Evolutionary conservation across 2,329 filamentous ascomycete genomes (phyloP).

Genomic region (Coleophoma eucalyptorum): DNA sequence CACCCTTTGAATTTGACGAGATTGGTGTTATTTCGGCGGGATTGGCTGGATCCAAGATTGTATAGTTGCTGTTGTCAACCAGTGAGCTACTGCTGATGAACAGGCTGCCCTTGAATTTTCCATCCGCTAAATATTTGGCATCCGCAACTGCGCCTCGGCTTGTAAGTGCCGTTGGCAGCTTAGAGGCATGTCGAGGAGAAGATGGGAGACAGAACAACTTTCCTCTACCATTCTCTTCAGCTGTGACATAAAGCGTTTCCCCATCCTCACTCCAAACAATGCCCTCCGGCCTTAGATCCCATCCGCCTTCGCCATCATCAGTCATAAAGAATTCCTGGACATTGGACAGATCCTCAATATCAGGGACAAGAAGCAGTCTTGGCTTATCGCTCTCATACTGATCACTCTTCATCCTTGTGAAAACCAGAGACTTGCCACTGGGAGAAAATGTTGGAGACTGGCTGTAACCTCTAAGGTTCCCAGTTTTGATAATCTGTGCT

Average conservation of each 20-base stretch:
- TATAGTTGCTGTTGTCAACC: constrained; percentile 69
- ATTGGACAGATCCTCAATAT: constrained; percentile 52
- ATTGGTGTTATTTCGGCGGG: constrained; percentile 36
- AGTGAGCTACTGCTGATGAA: constrained; percentile 67
- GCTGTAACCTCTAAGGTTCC: constrained; percentile 59
- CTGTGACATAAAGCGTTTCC: constrained; percentile 65
- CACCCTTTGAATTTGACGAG: constrained; percentile 63
- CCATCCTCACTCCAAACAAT: constrained; percentile 57
- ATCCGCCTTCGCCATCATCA: constrained; percentile 57
- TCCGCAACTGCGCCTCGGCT: constrained; percentile 50
- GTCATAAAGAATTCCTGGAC: constrained; percentile 61
- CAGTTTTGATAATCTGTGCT: constrained; percentile 52
- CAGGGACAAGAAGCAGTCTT: constrained; percentile 59
- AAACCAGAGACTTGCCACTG: constrained; percentile 67
- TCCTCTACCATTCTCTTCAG: constrained; percentile 63
- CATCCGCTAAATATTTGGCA: constrained; percentile 45
- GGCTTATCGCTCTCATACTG: constrained; percentile 82
- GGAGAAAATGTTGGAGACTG: constrained; percentile 69
- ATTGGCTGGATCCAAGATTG: constrained; percentile 39
- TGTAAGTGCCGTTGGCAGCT: constrained; percentile 46
- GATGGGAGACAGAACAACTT: constrained; percentile 61
- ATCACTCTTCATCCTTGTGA: constrained; percentile 71
- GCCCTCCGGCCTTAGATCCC: constrained; percentile 55
- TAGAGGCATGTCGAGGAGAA: constrained; percentile 42
- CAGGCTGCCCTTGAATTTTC: constrained; percentile 37